Evolutionary conservation across 2,329 filamentous ascomycete species (phyloP).

Genomic region (Scorias spongiosa): DNA sequence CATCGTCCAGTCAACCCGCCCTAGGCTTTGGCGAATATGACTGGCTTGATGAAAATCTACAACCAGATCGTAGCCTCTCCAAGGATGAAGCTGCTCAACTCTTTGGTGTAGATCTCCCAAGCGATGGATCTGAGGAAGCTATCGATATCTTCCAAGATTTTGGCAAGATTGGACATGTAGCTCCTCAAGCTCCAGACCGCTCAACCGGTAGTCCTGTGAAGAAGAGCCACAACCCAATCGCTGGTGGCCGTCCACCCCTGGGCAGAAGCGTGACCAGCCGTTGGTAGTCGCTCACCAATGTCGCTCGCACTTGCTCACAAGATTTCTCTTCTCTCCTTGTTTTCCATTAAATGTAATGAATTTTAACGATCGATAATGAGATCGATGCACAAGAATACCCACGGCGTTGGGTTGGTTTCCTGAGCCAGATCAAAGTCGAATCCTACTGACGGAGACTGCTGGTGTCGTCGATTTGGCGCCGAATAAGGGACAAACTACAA

Average conservation of each 20-base stretch:
- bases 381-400: too few species aligned
- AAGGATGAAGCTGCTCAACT: conserved; percentile 21
- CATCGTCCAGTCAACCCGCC: not conserved
- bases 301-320: too few species aligned
- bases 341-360: too few species aligned
- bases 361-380: too few species aligned
- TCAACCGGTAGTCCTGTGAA: conserved; percentile 19
- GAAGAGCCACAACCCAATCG: conserved; percentile 13
- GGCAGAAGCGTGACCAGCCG: conserved; percentile 17
- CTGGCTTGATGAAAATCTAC: conserved; percentile 9
- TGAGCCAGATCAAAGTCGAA: too few species aligned
- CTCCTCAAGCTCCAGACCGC: conserved; percentile 10
- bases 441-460: too few species aligned
- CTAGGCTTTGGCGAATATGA: not conserved
- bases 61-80: conserved; percentile 1
- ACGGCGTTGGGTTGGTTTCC: too few species aligned
- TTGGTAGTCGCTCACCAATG: conserved; percentile 8
- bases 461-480: too few species aligned
- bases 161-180: conserved; percentile 47
- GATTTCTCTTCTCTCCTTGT: too few species aligned
- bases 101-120: conserved; percentile 39
- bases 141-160: conserved; percentile 64
- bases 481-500: too few species aligned
- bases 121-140: conserved; percentile 42
- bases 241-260: conserved; percentile 12